Evolutionary conservation across 2,329 filamentous ascomycete species (phyloP).

Genomic region (Penicillium sp.): DNA sequence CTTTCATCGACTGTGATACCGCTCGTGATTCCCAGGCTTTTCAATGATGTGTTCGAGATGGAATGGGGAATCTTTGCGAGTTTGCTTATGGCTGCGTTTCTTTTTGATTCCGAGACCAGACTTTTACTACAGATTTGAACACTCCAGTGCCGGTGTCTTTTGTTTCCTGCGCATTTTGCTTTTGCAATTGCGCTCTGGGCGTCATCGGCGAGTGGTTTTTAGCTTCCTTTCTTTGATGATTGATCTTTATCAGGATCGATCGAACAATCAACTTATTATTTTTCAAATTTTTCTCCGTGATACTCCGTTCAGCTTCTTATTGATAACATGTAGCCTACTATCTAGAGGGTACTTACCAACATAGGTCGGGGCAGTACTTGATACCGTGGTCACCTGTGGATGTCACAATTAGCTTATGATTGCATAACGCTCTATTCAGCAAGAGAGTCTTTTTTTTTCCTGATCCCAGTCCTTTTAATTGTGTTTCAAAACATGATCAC

Average conservation of each 20-base stretch:
- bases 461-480: no score
- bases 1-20: neutral
- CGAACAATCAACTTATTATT: neutral
- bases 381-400: no score
- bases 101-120: neutral
- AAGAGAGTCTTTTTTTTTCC: no score
- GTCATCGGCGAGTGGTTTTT: neutral
- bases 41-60: neutral
- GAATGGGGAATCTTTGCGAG: neutral
- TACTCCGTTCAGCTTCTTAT: neutral
- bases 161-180: conserved; percentile 1
- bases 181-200: neutral
- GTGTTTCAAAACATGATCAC: no score
- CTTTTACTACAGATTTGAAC: conserved; percentile 1
- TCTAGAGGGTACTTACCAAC: neutral
- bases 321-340: neutral
- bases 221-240: neutral
- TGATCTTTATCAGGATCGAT: neutral
- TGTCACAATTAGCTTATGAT: no score
- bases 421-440: no score
- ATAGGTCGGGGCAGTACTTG: neutral
- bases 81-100: neutral
- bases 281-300: neutral
- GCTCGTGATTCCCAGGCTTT: neutral
- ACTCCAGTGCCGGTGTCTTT: conserved; percentile 2